Conservation (phyloP, 257 asterid species). For the Solanum tarijense region DNA sequence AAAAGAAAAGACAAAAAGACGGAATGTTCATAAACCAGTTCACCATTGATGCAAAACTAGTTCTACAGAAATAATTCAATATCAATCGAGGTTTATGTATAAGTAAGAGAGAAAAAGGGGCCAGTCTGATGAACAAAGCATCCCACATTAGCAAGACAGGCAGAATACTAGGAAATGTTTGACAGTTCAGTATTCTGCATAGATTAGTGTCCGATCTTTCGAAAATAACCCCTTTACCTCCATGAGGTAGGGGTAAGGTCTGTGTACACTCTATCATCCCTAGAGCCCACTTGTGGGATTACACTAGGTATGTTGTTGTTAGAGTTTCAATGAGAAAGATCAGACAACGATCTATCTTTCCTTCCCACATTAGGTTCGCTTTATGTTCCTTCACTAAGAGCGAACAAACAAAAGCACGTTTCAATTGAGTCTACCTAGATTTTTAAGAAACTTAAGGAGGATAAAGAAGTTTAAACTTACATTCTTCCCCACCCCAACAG, state of each 20-base stretch:
- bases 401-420: neutral
- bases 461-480: slow-evolving; percentile 24
- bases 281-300: neutral
- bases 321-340: neutral
- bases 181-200: neutral
- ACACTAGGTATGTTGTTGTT: neutral
- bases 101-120: neutral
- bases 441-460: neutral
- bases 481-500: slow-evolving; percentile 83
- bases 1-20: neutral
- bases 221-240: neutral
- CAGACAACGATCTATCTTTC: neutral
- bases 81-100: neutral
- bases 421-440: neutral
- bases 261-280: neutral
- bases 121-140: neutral
- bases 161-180: neutral
- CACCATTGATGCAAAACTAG: neutral
- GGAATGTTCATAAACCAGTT: neutral
- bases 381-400: neutral
- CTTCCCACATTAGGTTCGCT: neutral
- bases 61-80: neutral
- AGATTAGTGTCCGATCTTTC: neutral
- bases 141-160: neutral
- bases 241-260: neutral